Conservation (phyloP, 176 grass and related monocot species). For the Coix lacrymajobi region DNA sequence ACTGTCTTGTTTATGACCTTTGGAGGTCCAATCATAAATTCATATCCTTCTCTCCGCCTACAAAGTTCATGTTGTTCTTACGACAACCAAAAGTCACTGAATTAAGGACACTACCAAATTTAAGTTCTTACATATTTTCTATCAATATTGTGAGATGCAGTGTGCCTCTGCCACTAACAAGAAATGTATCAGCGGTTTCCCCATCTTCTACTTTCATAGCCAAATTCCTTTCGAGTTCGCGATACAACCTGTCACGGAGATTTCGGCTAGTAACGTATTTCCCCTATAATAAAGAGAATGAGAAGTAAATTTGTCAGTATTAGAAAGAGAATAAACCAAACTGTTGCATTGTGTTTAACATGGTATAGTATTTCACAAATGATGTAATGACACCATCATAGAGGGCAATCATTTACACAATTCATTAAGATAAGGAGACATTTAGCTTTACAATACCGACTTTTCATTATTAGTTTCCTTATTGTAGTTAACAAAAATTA, state of each 20-base stretch:
- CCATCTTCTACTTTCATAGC: conserved; percentile 98
- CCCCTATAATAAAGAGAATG: conserved; percentile 58
- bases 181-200: conserved; percentile 91
- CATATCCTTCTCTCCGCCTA: conserved; percentile 98
- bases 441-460: not conserved
- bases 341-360: not conserved
- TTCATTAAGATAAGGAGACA: not conserved
- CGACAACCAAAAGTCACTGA: conserved; percentile 13
- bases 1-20: conserved; percentile 96
- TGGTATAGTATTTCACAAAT: not conserved
- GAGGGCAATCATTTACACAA: not conserved
- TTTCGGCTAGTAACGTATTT: conserved; percentile 96
- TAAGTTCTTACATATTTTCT: conserved; percentile 83
- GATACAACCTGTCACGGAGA: conserved; percentile 81
- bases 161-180: conserved; percentile 96
- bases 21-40: conserved; percentile 98
- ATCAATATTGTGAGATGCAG: conserved; percentile 97
- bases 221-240: conserved; percentile 89
- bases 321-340: not conserved
- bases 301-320: conserved; percentile 17
- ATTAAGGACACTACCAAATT: not conserved
- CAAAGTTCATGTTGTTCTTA: conserved; percentile 22
- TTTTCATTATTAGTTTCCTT: not conserved
- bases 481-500: not conserved
- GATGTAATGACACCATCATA: not conserved